Evolutionary conservation across 176 grass and related monocot genomes (phyloP).

Genomic region (Zoysia japonica): DNA sequence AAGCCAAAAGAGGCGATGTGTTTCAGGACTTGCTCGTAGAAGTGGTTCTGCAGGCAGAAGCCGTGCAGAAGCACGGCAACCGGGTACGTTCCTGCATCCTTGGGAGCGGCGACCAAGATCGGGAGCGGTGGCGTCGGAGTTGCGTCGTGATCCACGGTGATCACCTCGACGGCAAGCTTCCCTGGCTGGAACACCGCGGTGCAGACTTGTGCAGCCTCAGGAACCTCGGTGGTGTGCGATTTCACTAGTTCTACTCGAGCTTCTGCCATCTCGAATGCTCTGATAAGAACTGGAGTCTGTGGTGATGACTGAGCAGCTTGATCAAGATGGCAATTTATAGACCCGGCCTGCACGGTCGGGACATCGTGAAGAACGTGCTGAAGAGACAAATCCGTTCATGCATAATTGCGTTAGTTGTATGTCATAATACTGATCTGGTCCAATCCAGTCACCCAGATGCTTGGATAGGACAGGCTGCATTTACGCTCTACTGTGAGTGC

Average conservation of each 20-base stretch:
- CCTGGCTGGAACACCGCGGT: conserved; percentile 40
- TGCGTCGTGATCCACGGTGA: conserved; percentile 21
- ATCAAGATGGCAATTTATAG: conserved; percentile 28
- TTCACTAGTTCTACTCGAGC: neutral
- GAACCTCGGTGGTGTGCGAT: neutral
- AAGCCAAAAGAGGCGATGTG: conserved; percentile 59
- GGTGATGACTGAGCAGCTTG: neutral
- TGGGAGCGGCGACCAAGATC: conserved; percentile 41
- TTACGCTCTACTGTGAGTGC: neutral
- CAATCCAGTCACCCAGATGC: neutral
- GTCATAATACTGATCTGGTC: neutral
- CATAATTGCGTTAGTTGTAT: neutral
- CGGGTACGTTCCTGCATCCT: too few relatives aligned
- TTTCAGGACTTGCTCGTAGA: conserved; percentile 36
- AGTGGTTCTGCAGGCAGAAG: conserved; percentile 50
- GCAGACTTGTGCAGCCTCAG: neutral
- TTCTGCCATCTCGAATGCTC: conserved; percentile 23
- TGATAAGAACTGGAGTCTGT: neutral
- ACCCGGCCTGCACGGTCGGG: accelerated
- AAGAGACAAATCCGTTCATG: neutral
- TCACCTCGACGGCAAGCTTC: conserved; percentile 20
- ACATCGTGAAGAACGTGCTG: conserved; percentile 9
- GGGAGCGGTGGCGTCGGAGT: conserved; percentile 26
- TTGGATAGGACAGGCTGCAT: conserved; percentile 3
- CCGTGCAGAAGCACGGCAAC: too few relatives aligned